Conservation (phyloP, 345 rosid genomes). For the Moringa oleifera region DNA sequence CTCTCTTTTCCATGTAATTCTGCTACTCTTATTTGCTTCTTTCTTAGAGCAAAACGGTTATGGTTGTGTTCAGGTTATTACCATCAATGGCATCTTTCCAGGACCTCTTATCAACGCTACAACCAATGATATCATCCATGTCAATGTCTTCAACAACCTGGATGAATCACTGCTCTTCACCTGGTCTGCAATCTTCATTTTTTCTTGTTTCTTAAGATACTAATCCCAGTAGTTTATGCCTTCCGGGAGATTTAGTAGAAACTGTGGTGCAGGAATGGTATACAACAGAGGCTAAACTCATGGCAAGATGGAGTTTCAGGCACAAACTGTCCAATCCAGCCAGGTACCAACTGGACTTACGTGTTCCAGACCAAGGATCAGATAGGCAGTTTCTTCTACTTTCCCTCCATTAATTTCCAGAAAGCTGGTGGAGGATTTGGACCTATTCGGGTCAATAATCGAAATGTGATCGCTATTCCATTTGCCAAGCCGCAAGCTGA, state of each 20-base stretch:
- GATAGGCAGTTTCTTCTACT: slow-evolving; percentile 51
- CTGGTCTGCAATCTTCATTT: not conserved
- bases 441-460: slow-evolving; percentile 42
- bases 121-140: not conserved
- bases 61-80: not conserved
- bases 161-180: not conserved
- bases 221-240: too few relatives aligned
- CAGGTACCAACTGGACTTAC: slow-evolving; percentile 49
- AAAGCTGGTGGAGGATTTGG: slow-evolving; percentile 57
- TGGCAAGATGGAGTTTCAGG: slow-evolving; percentile 68
- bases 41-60: not conserved
- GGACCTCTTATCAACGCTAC: not conserved
- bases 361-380: slow-evolving; percentile 57
- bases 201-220: not conserved
- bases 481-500: slow-evolving; percentile 52
- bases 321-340: slow-evolving; percentile 60
- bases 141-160: not conserved
- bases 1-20: not conserved
- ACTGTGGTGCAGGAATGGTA: slow-evolving; percentile 39
- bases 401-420: slow-evolving; percentile 49
- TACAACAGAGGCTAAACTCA: slow-evolving; percentile 52
- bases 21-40: too few relatives aligned
- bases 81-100: not conserved
- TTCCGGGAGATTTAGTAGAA: not conserved
- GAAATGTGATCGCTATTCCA: slow-evolving; percentile 34